Evolutionary conservation across 305 asterid genomes (phyloP).

Genomic region (Rubia occidens): DNA sequence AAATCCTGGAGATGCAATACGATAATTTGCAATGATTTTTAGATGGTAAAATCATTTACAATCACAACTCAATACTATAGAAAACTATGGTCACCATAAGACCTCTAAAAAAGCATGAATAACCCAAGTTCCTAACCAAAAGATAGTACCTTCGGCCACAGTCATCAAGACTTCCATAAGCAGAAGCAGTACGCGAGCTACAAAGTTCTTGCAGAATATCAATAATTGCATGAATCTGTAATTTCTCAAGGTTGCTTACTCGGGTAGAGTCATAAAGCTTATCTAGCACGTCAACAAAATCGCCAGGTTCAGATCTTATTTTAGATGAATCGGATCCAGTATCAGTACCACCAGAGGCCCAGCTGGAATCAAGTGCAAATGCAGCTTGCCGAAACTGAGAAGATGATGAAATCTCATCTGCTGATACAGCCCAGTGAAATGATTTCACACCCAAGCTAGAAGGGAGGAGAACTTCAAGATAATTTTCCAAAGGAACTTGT

Average conservation of each 20-base stretch:
- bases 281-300: conserved; percentile 54
- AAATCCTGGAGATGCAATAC: neutral
- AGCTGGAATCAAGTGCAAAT: conserved; percentile 29
- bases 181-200: conserved; percentile 47
- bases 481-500: conserved; percentile 60
- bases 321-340: conserved; percentile 32
- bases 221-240: conserved; percentile 65
- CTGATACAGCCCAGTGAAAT: conserved; percentile 54
- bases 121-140: conserved; percentile 8
- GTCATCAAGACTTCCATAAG: conserved; percentile 89
- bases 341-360: conserved; percentile 37
- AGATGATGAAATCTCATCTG: conserved; percentile 17
- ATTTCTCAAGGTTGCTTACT: conserved; percentile 52
- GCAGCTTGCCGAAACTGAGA: conserved; percentile 42
- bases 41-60: neutral
- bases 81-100: neutral
- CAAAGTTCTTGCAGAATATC: conserved; percentile 73
- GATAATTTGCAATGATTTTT: neutral
- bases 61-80: neutral
- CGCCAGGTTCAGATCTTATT: conserved; percentile 49
- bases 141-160: conserved; percentile 75
- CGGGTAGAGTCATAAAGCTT: conserved; percentile 33
- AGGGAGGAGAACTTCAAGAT: conserved; percentile 60
- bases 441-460: conserved; percentile 40
- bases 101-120: neutral